phyloP scores from a whole-genome alignment of 179 eudicot genomes.

The Silene coronaria region DNA sequence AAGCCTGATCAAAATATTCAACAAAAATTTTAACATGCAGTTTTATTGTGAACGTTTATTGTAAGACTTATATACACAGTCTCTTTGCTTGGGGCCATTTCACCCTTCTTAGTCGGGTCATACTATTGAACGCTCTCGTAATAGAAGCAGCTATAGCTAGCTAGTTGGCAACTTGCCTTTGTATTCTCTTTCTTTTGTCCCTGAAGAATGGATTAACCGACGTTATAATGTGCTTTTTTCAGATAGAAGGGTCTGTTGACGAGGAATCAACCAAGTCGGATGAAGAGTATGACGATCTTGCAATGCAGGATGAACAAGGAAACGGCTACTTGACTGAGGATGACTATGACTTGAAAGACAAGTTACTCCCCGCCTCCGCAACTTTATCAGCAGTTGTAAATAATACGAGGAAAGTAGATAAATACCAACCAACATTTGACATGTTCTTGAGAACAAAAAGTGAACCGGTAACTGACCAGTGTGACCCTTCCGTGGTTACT shows the following conservation, averaged over 20 bases:
- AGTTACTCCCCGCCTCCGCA: slow-evolving; percentile 5
- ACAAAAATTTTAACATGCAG: too few relatives aligned
- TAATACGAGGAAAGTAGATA: slow-evolving; percentile 26
- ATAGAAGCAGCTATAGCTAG: too few relatives aligned
- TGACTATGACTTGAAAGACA: slow-evolving; percentile 29
- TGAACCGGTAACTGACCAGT: slow-evolving; percentile 36
- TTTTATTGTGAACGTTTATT: too few relatives aligned
- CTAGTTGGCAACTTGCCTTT: background rate
- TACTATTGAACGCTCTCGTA: too few relatives aligned
- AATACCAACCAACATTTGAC: slow-evolving; percentile 31
- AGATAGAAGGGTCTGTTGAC: slow-evolving; percentile 95
- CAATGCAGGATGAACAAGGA: slow-evolving; percentile 62
- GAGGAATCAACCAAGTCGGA: slow-evolving; percentile 85
- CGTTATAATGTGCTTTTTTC: slow-evolving; percentile 10
- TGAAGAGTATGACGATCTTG: slow-evolving; percentile 89
- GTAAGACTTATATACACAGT: too few relatives aligned
- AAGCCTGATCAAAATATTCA: too few relatives aligned
- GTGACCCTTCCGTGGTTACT: slow-evolving; percentile 19
- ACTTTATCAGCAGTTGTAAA: slow-evolving; percentile 22
- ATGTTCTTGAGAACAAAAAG: slow-evolving; percentile 44
- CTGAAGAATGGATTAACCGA: background rate
- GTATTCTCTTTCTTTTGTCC: too few relatives aligned
- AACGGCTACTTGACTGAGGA: slow-evolving; percentile 46
- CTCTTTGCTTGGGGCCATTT: too few relatives aligned
- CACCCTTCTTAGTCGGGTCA: too few relatives aligned